Evolutionary conservation across 768 basidiomycete genomes (phyloP).

Genomic region (Phanerochaete sordida): DNA sequence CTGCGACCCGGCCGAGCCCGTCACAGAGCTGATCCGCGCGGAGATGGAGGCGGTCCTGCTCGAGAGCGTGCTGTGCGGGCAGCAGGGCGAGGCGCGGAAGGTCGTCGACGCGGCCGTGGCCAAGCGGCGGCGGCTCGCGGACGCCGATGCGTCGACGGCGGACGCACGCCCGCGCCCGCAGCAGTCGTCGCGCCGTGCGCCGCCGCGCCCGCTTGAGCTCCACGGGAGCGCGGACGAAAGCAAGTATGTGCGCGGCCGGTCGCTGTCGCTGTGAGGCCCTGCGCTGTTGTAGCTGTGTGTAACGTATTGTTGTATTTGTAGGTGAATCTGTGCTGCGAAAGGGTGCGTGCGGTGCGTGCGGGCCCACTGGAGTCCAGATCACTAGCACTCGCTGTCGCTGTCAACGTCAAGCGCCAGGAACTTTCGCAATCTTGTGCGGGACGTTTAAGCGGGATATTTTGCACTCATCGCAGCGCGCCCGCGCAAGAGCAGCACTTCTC

Average conservation of each 20-base stretch:
- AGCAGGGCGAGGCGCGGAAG: slow-evolving; percentile 31
- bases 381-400: no score
- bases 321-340: neutral
- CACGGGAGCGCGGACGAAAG: neutral
- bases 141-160: neutral
- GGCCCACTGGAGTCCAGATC: no score
- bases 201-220: neutral
- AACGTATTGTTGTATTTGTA: neutral
- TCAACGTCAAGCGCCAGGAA: no score
- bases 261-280: neutral
- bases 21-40: slow-evolving; percentile 38
- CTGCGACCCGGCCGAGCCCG: slow-evolving; percentile 29
- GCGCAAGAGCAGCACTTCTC: no score
- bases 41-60: slow-evolving; percentile 69
- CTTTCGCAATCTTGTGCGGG: no score
- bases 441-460: no score
- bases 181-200: neutral
- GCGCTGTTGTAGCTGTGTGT: neutral
- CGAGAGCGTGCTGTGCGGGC: slow-evolving; percentile 52
- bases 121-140: neutral
- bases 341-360: no score
- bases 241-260: neutral
- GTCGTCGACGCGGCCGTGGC: slow-evolving; percentile 9
- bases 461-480: no score
- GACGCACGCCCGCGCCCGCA: neutral